These are phyloP conservation scores for Neurospora sp. DNA, from an alignment of 2,329 filamentous ascomycete species.

Conservation along the genomic window DNA sequence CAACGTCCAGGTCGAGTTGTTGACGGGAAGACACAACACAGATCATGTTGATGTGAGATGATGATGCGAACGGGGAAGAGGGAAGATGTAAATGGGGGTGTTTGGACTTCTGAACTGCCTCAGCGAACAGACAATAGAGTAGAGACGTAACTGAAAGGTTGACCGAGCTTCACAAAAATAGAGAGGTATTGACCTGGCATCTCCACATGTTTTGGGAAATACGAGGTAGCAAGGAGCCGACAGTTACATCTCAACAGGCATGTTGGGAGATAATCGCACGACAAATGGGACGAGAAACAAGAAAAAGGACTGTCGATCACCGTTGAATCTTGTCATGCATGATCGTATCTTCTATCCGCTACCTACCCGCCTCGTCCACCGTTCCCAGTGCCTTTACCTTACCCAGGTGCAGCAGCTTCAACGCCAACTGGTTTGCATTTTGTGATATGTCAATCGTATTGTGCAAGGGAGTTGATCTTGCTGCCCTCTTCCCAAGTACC, in stretches of 20 bases:
- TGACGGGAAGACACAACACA: too few relatives aligned
- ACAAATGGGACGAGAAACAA: background rate
- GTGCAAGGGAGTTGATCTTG: too few relatives aligned
- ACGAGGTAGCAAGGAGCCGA: background rate
- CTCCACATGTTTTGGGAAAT: too few relatives aligned
- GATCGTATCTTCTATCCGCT: background rate
- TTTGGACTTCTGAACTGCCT: too few relatives aligned
- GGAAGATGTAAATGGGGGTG: too few relatives aligned
- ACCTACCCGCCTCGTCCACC: background rate
- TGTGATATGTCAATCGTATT: background rate
- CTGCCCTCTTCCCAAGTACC: background rate
- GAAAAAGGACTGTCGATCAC: background rate
- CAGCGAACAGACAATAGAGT: too few relatives aligned
- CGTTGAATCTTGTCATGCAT: background rate
- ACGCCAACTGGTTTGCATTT: background rate
- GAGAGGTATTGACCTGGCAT: too few relatives aligned
- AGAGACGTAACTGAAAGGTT: too few relatives aligned
- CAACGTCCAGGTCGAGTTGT: too few relatives aligned
- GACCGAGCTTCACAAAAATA: too few relatives aligned
- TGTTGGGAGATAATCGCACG: background rate
- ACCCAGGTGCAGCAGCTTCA: background rate
- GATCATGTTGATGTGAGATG: too few relatives aligned
- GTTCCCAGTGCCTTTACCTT: background rate
- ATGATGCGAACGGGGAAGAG: too few relatives aligned
- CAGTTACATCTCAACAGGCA: background rate